Base-by-base conservation (phyloP, 805 yeast species). In the Candida methanosorbosa region DNA sequence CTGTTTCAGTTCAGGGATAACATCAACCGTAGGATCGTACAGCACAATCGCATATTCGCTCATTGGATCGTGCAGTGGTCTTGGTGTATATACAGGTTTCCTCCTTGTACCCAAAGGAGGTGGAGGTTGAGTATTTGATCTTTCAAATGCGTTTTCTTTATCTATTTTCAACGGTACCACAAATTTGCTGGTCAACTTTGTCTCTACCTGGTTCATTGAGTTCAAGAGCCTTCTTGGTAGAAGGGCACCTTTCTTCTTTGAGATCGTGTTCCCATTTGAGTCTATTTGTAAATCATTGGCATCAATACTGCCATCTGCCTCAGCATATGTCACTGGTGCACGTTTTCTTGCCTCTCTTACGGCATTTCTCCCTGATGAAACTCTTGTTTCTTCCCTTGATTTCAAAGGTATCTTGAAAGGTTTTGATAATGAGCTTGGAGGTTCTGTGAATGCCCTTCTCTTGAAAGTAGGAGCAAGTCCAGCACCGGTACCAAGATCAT, bases 51-150 rank as follows among this genome's bases (percentile, higher is more conserved):
- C 97, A 48, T 84, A 78, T 54, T 92, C 97, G 40, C 81, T 87
- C 29, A 80, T 69, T 0, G 98, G 98, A 59, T 92, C 98, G 53
- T 90, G 94, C n/a, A 92, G 65, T 1, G 98, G 94, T 38, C 87
- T 63, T 4, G 97, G 95, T n/a, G 84, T 82, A 35, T 84, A 59
- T 1, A 73, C 64, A 2, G 76, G 70, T 41, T 75, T 73, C 26
- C 81, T 72, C 41, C 81, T 73, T 38, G 87, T 86, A 0, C 98
- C 98, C 39, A 90, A 63, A 0, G 94, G 83, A 0, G 94, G 84
- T 0, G 95, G 88, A 1, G 87, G 70, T 32, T 66, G 55, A 13
- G 57, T 32, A 44, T 49, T 38, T 29, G 41, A 18, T 29, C 39
- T 18, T 4, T 48, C 43, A 32, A 53, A 50, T 29, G 54, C 61